Evolutionary conservation across 2,329 filamentous ascomycete species (phyloP), one percentile per base, ranked within the genome.

Genomic region (Fusarium globosum): DNA sequence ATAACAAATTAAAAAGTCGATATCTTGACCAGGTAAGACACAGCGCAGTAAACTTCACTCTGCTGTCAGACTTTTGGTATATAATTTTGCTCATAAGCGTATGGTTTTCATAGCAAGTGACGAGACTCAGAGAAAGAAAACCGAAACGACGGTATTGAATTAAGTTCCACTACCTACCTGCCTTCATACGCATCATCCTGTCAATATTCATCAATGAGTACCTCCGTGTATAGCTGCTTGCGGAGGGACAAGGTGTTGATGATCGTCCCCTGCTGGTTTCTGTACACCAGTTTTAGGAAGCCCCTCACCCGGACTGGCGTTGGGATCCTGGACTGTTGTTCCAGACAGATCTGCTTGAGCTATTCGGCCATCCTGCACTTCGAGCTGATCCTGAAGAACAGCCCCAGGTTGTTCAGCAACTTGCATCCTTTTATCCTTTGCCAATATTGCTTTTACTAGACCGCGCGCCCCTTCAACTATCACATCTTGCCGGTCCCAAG

Each of bases 401-500:
- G 76, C 79, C 14, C 68, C 72, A 6, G 80, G 74, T 28, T 76
- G 69, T 9, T 76, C 68, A 0, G 76, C 36, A 21, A 72, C 69
- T 30, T 76, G 77, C n/a, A 88, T 80, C 21, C 84, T 80, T 42
- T 75, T 74, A 61, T 87, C 84, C 13, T 72, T 67, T 30, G 75
- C 78, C 20, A 86, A 36, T 14, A 88, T 75, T 7, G 80, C 81
- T 61, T 80, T 80, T 1, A 84, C 83, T 39, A 88, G 78, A 8
- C 80, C 82, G 39, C 83, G 79, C 6, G 82, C 80, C 1, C 87
- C 87, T 6, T 81, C 73, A 1, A 79, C 73, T 62, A 88, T 85
- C 42, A 86, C 73, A 38, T 86, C 84, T 4, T 86, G 86, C 21
- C 83, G 79, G 65, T 88, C 86, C 84, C 85, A 87, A 16, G 84